A percentile compares a stretch with the other conserved stretches of the same genome.
Conservation (phyloP, 2,329 filamentous ascomycete genomes). For the Fusarium domesticum region DNA sequence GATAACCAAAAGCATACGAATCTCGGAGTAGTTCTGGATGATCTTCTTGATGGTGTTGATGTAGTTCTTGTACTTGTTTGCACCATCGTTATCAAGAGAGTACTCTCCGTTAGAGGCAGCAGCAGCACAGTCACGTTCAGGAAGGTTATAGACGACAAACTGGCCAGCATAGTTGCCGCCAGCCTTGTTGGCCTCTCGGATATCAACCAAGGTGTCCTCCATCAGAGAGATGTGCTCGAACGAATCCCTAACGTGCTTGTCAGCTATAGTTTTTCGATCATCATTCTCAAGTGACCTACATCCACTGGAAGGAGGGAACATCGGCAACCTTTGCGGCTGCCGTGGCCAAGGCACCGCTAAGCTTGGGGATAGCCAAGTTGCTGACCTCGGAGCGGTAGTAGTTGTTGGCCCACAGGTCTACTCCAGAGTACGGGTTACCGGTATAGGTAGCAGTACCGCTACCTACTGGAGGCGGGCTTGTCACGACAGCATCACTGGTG, state of each 20-base stretch:
- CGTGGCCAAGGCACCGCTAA: conserved; percentile 54
- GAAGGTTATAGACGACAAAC: conserved; percentile 57
- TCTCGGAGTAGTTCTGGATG: conserved; percentile 43
- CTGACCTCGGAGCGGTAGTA: conserved; percentile 56
- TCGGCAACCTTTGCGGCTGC: conserved; percentile 50
- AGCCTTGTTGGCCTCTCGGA: conserved; percentile 37
- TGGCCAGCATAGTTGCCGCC: conserved; percentile 44
- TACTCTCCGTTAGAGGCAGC: conserved; percentile 57
- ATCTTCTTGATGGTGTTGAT: conserved; percentile 48
- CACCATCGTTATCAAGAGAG: conserved; percentile 47
- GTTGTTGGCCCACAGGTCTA: conserved; percentile 51
- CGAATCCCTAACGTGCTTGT: conserved; percentile 42
- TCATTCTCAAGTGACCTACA: conserved; percentile 34
- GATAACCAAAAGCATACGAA: conserved; percentile 44
- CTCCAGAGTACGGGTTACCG: conserved; percentile 54
- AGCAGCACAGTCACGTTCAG: conserved; percentile 57
- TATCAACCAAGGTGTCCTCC: conserved; percentile 44
- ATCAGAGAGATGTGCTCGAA: conserved; percentile 48
- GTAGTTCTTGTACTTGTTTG: conserved; percentile 54
- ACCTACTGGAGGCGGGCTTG: conserved; percentile 27
- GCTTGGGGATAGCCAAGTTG: conserved; percentile 57
- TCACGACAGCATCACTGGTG: conserved; percentile 15
- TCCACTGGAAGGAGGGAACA: conserved; percentile 53
- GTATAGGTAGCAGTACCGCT: conserved; percentile 41
- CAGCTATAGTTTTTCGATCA: background rate